Conservation (phyloP, 129 eudicot species). For the Scalesia atractyloides region DNA sequence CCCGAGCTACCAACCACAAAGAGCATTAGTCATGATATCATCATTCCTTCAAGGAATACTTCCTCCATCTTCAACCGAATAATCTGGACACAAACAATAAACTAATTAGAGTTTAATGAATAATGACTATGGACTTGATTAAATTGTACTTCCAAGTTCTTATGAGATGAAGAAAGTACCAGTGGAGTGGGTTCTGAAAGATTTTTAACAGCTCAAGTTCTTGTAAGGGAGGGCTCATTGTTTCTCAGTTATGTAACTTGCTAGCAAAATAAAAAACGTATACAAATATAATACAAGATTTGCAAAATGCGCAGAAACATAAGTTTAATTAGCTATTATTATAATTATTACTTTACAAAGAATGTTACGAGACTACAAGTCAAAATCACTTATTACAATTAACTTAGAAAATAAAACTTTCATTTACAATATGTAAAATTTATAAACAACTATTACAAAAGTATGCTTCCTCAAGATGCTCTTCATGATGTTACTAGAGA, state of each 20-base stretch:
- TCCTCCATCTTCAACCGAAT: constrained; percentile 36
- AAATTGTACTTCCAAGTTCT: constrained; percentile 10
- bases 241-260: neutral
- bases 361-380: neutral
- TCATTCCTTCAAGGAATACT: constrained; percentile 54
- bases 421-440: constrained; percentile 21
- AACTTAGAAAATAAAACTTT: constrained; percentile 1
- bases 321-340: constrained; percentile 2
- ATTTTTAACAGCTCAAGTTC: constrained; percentile 15
- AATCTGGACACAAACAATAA: constrained; percentile 9
- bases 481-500: constrained; percentile 11
- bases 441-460: constrained; percentile 24
- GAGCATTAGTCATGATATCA: constrained; percentile 52
- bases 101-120: constrained; percentile 5
- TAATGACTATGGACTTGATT: neutral
- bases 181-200: constrained; percentile 14
- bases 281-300: neutral
- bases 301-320: constrained; percentile 10
- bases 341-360: constrained; percentile 14
- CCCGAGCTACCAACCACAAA: constrained; percentile 59
- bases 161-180: constrained; percentile 14
- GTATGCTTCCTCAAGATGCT: neutral
- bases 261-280: neutral
- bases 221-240: neutral
- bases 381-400: constrained; percentile 7